Evolutionary conservation across 225 moss, liverwort and hornwort species (phyloP).

Genomic region (Sphagnum tenellum): DNA sequence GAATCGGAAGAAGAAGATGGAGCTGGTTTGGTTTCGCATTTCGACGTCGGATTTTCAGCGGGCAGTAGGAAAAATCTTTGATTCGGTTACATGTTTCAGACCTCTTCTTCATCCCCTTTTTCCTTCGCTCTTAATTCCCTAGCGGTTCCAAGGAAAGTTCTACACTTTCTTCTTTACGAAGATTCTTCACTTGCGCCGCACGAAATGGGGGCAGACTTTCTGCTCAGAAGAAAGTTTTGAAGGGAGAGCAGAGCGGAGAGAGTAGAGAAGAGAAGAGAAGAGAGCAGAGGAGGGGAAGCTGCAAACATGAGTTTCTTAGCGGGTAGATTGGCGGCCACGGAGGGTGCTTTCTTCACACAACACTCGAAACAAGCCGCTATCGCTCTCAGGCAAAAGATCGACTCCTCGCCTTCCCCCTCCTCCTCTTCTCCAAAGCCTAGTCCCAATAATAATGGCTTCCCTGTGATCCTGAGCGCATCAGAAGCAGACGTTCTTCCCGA

Average conservation of each 20-base stretch:
- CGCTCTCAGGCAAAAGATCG: conserved; percentile 57
- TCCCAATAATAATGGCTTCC: neutral
- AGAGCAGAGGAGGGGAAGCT: conserved; percentile 2
- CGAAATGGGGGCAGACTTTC: too few species aligned
- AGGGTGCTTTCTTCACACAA: conserved; percentile 74
- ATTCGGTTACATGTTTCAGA: too few species aligned
- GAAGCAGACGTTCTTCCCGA: conserved; percentile 65
- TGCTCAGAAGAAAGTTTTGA: too few species aligned
- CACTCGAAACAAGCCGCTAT: conserved; percentile 67
- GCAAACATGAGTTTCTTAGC: conserved; percentile 66
- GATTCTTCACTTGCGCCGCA: too few species aligned
- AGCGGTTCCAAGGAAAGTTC: too few species aligned
- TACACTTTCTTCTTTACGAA: too few species aligned
- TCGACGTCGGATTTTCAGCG: too few species aligned
- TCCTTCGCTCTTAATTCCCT: too few species aligned
- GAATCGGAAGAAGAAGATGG: too few species aligned
- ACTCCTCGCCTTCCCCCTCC: conserved; percentile 15
- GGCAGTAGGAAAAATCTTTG: too few species aligned
- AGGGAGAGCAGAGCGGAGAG: neutral
- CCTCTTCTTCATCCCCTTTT: too few species aligned
- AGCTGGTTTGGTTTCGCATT: too few species aligned
- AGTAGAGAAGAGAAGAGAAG: neutral
- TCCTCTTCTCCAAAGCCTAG: conserved; percentile 6
- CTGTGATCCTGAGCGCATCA: neutral
- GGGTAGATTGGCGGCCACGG: conserved; percentile 63